Evolutionary conservation across 2,329 filamentous ascomycete genomes (phyloP).

Genomic region (Phaeosphaeriaceae sp.): DNA sequence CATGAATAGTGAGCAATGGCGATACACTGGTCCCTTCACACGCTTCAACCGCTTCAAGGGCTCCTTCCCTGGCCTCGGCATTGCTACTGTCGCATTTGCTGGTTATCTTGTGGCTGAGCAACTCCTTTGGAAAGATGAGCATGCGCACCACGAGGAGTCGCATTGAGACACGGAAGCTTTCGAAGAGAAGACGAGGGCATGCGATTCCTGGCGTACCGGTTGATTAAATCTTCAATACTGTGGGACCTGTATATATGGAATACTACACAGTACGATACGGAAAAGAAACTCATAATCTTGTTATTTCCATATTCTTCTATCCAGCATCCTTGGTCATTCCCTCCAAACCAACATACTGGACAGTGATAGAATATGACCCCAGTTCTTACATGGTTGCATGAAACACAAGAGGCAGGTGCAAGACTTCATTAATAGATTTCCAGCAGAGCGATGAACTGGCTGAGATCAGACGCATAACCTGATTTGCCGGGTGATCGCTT

Average conservation of each 20-base stretch:
- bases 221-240: slow-evolving; percentile 32
- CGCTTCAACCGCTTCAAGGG: slow-evolving; percentile 88
- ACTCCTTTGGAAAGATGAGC: slow-evolving; percentile 75
- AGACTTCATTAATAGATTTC: too few species aligned
- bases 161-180: background rate
- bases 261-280: slow-evolving; percentile 27
- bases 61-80: slow-evolving; percentile 88
- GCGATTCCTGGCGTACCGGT: slow-evolving; percentile 40
- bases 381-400: too few species aligned
- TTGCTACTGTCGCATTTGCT: slow-evolving; percentile 88
- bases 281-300: background rate
- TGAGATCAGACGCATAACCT: too few species aligned
- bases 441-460: too few species aligned
- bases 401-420: too few species aligned
- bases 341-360: too few species aligned
- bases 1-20: slow-evolving; percentile 81
- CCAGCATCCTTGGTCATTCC: too few species aligned
- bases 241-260: slow-evolving; percentile 44
- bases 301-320: too few species aligned
- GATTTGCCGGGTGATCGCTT: too few species aligned
- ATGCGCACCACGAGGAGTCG: slow-evolving; percentile 30
- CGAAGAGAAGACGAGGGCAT: slow-evolving; percentile 11
- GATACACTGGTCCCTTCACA: slow-evolving; percentile 87
- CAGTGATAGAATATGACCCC: too few species aligned
- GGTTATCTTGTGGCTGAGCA: slow-evolving; percentile 90